Base-by-base conservation (phyloP, 2,329 filamentous ascomycete species). In the Trichoderma cornu-damae region DNA sequence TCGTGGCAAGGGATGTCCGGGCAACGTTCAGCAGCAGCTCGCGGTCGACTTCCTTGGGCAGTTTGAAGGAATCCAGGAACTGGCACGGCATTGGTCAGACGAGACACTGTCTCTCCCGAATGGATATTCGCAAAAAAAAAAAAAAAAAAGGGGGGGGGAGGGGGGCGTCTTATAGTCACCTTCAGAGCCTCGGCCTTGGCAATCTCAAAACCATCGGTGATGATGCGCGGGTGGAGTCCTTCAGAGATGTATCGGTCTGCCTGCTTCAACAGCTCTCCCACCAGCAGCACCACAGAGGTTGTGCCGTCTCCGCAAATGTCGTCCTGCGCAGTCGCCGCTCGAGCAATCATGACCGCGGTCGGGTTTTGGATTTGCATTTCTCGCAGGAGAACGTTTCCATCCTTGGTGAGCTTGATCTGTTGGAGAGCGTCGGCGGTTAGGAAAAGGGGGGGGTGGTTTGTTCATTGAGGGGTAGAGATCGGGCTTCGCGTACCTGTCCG, bases 291-390 rank as follows among this genome's bases (percentile, higher is more conserved):
- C 28, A 96, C 93, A 46, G 91, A 96, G 40, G 94, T 99, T 67
- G 94, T 99, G 69, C 94, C 94, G 73, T 99, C 94, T 69, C 94
- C 94, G 66, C 90, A 96, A 67, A 99, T 99, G 69, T 99, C 94
- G 73, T 99, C 94, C 73, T 99, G 93, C 64, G 94, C 94, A 35
- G 94, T 99, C 58, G 94, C 94, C 68, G 93, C 91, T 70, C 84
- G 78, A 58, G 84, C 84, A 72, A 87, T 87, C 84, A 87, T 87
- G 61, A 94, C 94, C 64, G 94, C 94, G 34, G 94, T 99, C 26
- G 94, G 94, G 75, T 97, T 97, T 78, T 96, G 93, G 72, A 97
- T 97, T 85, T 97, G 92, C 84, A 87, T 87, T 73, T 88, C 85
- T 67, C 85, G 79, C 62, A 87, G 75, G 24, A 87, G 79, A 60